A percentile compares a stretch with the other conserved stretches of the same genome.
These are phyloP conservation scores for Cladorrhinum sp. DNA, from an alignment of 2,329 filamentous ascomycete genomes.

Conservation along the genomic window DNA sequence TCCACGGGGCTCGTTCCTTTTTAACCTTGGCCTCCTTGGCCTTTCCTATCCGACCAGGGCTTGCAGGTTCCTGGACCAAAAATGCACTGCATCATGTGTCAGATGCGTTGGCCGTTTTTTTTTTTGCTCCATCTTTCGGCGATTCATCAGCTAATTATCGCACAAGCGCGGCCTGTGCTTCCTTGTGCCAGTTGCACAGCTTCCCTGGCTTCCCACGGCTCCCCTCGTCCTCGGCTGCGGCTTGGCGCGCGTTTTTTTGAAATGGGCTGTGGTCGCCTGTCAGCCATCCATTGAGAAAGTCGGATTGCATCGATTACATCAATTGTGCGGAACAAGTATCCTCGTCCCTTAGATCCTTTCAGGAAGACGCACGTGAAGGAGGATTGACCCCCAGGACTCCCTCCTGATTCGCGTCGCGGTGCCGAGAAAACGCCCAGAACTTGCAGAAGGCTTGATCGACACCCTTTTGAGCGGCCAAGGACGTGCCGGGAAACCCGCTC, in stretches of 20 bases:
- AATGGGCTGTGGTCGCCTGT: not conserved
- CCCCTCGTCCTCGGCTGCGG: slow-evolving; percentile 8
- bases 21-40: not conserved
- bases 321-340: not conserved
- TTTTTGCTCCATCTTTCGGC: not conserved
- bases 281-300: not conserved
- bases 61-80: slow-evolving; percentile 3
- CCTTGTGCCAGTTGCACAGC: not conserved
- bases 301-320: not conserved
- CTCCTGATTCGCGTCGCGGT: too few relatives aligned
- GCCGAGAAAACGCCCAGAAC: slow-evolving; percentile 14
- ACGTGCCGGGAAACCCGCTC: not conserved
- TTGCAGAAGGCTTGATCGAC: slow-evolving; percentile 16
- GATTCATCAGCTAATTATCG: slow-evolving; percentile 2
- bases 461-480: not conserved
- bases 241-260: slow-evolving; percentile 12
- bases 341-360: not conserved
- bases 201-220: not conserved
- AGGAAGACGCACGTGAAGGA: slow-evolving; percentile 1
- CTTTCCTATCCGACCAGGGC: slow-evolving; percentile 1
- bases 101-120: slow-evolving; percentile 9
- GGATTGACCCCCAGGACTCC: too few relatives aligned
- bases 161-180: not conserved
- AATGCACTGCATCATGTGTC: slow-evolving; percentile 14
- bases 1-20: slow-evolving; percentile 1